Conservation (phyloP, 148 eudicot species). For the Nepenthes mirabilis region DNA sequence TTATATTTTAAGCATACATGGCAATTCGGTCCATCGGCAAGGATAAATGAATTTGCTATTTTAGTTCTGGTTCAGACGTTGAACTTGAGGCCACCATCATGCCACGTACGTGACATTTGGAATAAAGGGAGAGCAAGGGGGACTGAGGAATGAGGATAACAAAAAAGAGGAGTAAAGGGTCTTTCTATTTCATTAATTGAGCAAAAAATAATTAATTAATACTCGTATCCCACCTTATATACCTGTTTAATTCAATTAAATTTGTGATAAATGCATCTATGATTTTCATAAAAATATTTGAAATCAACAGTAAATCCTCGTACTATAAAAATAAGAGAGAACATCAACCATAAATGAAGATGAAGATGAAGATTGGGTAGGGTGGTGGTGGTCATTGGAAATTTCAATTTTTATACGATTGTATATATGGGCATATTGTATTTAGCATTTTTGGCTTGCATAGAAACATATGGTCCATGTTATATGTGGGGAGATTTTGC, state of each 20-base stretch:
- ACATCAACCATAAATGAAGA: background rate
- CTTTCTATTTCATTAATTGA: background rate
- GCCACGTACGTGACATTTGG: slow-evolving; percentile 34
- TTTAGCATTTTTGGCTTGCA: background rate
- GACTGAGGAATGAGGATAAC: slow-evolving; percentile 8
- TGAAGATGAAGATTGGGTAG: background rate
- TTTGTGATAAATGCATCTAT: too few species aligned
- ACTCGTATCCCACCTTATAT: too few species aligned
- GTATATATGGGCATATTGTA: background rate
- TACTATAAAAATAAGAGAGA: too few species aligned
- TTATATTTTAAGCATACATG: too few species aligned
- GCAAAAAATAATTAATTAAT: background rate
- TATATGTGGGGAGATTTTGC: slow-evolving; percentile 20
- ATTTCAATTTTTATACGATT: background rate
- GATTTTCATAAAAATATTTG: too few species aligned
- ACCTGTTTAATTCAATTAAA: too few species aligned
- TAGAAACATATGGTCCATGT: slow-evolving; percentile 27
- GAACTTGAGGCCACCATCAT: slow-evolving; percentile 20
- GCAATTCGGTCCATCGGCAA: background rate
- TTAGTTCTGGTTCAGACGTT: background rate
- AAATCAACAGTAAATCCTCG: too few species aligned
- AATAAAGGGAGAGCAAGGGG: slow-evolving; percentile 4
- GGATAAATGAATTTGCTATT: background rate
- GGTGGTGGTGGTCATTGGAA: background rate
- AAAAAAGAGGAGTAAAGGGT: background rate